Base-by-base conservation (phyloP, 2,329 filamentous ascomycete species). In the Parastagonospora nodorum region DNA sequence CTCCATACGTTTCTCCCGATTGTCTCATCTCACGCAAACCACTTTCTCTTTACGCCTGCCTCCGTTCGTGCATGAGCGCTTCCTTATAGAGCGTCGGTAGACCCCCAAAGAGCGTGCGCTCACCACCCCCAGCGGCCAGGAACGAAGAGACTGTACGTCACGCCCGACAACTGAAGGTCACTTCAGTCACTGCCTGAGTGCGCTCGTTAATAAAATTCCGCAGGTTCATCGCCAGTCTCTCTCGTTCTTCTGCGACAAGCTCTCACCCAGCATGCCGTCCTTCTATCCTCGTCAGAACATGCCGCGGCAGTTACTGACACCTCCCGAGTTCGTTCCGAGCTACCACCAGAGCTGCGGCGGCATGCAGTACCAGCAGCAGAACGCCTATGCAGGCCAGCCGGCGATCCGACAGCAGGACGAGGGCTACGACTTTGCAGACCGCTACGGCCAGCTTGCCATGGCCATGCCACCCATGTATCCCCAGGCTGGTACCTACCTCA, bases 241-340 rank as follows among this genome's bases (percentile, higher is more conserved):
- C 74, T 67, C 64, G 68, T 72, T 70, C 60, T 50, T 59, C 61
- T 62, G 61, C 68, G 58, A 66, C 60, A 61, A 57, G 16, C 58
- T 58, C 56, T 57, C 57, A 59, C 63, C 67, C 68, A 75, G 62
- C 69, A 82, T 82, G 79, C 78, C 79, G 60, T 77, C 77, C 63
- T 80, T 80, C 68, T 80, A 80, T 63, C 74, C 76, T 44, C 73
- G 76, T 51, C 75, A 76, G 57, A 68, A 73, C 54, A 67, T 75
- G 71, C 72, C 73, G 46, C 68, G 73, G 57, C 71, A 73, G 53
- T 67, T 78, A 41, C 74, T 80, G 53, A 81, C 79, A 42, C 79
- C 79, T 9, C 79, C 78, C 51, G 78, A 80, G 61, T 78, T 75
- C 55, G 67, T 75, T 36, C 73, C 75, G 32, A 75, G 64, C 58